phyloP scores from a whole-genome alignment of 441 rosid genomes.

The Iberis amara region DNA sequence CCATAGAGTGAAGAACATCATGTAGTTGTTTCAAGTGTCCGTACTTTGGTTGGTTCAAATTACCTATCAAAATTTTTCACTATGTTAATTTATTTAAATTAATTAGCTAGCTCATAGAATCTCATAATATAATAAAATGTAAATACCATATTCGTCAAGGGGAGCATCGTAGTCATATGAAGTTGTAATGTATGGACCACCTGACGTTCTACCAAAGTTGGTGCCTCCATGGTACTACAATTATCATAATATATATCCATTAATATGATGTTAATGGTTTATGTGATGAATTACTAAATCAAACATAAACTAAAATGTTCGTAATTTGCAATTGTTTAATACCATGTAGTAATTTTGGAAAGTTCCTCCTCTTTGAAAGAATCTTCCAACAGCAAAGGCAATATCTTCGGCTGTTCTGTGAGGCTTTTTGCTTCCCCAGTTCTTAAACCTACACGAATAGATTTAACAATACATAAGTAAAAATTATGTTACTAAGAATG shows the following conservation, averaged over 20 bases:
- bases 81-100: neutral
- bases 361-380: constrained; percentile 51
- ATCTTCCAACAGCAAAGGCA: constrained; percentile 61
- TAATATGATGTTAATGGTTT: neutral
- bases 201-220: constrained; percentile 57
- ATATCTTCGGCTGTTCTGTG: constrained; percentile 58
- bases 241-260: neutral
- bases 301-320: neutral
- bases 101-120: too few species aligned
- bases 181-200: constrained; percentile 67
- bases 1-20: constrained; percentile 39
- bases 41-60: constrained; percentile 60
- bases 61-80: constrained; percentile 34
- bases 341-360: constrained; percentile 75
- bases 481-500: neutral
- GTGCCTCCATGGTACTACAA: constrained; percentile 80
- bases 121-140: too few species aligned
- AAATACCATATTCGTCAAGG: constrained; percentile 59
- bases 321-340: too few species aligned
- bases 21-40: constrained; percentile 66
- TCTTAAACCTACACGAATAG: constrained; percentile 37
- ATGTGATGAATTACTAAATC: neutral
- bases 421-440: constrained; percentile 53
- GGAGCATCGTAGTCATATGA: constrained; percentile 73
- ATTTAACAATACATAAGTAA: neutral